These are phyloP conservation scores for Penicillium riverlandense DNA, from an alignment of 495 filamentous ascomycete species.

Conservation along the genomic window DNA sequence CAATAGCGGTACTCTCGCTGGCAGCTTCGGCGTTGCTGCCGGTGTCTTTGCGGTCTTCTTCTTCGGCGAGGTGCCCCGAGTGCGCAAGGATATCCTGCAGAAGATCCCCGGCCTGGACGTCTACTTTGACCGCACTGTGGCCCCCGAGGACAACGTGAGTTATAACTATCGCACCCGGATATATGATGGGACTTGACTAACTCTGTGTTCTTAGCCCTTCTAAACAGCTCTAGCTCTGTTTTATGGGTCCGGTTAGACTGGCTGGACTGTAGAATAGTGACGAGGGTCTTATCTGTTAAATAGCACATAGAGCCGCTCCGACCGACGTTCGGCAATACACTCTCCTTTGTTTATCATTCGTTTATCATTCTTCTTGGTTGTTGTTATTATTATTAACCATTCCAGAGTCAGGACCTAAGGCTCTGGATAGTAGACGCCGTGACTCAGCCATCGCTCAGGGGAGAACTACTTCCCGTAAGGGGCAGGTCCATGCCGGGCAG, in stretches of 20 bases:
- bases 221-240: conserved; percentile 22
- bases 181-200: conserved; percentile 9
- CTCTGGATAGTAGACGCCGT: too few relatives aligned
- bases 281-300: conserved; percentile 18
- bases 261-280: conserved; percentile 20
- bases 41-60: conserved; percentile 62
- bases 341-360: too few relatives aligned
- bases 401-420: too few relatives aligned
- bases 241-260: not conserved
- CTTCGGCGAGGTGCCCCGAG: conserved; percentile 62
- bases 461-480: not conserved
- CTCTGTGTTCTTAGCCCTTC: conserved; percentile 25
- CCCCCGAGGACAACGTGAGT: conserved; percentile 58
- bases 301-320: conserved; percentile 30
- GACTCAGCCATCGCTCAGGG: too few relatives aligned
- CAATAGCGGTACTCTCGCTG: conserved; percentile 46
- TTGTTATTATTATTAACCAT: too few relatives aligned
- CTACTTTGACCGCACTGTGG: conserved; percentile 50
- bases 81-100: conserved; percentile 58
- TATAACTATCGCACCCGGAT: too few relatives aligned
- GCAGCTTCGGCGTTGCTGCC: conserved; percentile 52
- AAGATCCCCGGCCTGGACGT: conserved; percentile 54
- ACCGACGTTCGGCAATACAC: not conserved
- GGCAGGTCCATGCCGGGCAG: not conserved
- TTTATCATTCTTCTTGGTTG: too few relatives aligned